Evolutionary conservation across 1,284 basidiomycete genomes (phyloP), one percentile per base, ranked within the genome.

Genomic region (Sparassis latifolia): DNA sequence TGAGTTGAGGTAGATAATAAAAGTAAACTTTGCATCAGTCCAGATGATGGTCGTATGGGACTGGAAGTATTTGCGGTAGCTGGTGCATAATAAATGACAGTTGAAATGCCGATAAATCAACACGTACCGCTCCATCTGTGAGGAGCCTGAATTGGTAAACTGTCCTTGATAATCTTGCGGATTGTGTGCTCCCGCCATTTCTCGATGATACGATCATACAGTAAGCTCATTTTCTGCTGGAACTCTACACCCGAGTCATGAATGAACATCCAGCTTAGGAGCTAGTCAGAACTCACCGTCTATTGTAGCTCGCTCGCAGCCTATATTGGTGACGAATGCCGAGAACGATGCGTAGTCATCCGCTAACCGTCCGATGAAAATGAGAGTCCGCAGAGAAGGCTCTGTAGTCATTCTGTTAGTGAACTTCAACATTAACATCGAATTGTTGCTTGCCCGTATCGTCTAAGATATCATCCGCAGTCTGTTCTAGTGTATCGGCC

Each of bases 1-100:
- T 80, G 77, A 47, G 84, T 64, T 3, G 74, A 74, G 9, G 70
- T 70, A 35, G 77, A 78, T n/a, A 89, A 63, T 1, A 69, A 66
- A 44, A 81, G 63, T 43, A 89, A 61, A 9, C 79, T 77, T 42
- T 76, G 70, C 51, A 81, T 69, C 40, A 87, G 69, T 38, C 68
- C 61, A 44, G 75, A 64, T 41, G 84, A 86, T 48, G 82, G 79
- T 12, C 71, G 70, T 45, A 58, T 62, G 44, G 66, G 62, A n/a
- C 58, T 54, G 4, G 47, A 10, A 0, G 4, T 12, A 28, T 51
- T 44, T 28, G 33, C 55, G 20, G 20, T 20, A 20, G 20, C 20
- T 20, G 20, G 20, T 20, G 20, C 20, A 20, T 20, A 20, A 20
- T 20, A 20, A 20, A 20, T 20, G 20, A 30, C 3, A 3, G 28